Base-by-base conservation (phyloP, 2,329 filamentous ascomycete species). In the Ophidiomyces ophidiicola region DNA sequence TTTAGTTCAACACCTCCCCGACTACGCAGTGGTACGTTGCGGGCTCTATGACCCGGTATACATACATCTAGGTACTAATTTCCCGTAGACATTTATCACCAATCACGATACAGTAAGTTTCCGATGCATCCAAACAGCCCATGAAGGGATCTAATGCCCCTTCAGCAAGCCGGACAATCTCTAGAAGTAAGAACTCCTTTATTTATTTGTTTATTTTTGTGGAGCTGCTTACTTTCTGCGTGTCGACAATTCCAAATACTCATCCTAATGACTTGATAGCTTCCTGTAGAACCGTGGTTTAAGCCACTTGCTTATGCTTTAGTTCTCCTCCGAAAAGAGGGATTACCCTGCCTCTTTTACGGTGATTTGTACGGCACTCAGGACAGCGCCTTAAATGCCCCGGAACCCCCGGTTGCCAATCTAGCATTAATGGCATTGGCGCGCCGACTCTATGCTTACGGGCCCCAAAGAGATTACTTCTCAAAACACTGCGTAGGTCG, bases 301-400 rank as follows among this genome's bases (percentile, higher is more conserved):
- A 82, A 82, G 56, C 71, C 78, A 0, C 65, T 84, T 11, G 81
- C 79, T 8, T 83, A 85, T 55, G 64, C 78, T 0, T 67, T 85
- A 31, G 82, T 84, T 40, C 70, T 86, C 1, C 71, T 85, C 18
- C 70, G 76, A 8, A 58, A 67, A 35, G 63, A 72, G 23, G 78
- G 78, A 11, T 69, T 74, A 19, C 79, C 79, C 0, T 82, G 75
- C 48, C 62, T 82, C 24, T 84, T 84, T 54, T 83, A 77, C 53
- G 77, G 78, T 17, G 78, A 83, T 51, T 55, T 82, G 1, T 81
- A 79, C 55, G 78, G 78, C 15, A 74, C 76, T 34, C 61, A 64
- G 36, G 67, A 60, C n/a, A 59, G 56, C 0, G 62, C 70, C 3
- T 72, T 69, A 41, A 68, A 66, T 20, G 68, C 66, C 6, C 67